Evolutionary conservation across 1,284 basidiomycete genomes (phyloP).

Genomic region (Naganishia liquefaciens): DNA sequence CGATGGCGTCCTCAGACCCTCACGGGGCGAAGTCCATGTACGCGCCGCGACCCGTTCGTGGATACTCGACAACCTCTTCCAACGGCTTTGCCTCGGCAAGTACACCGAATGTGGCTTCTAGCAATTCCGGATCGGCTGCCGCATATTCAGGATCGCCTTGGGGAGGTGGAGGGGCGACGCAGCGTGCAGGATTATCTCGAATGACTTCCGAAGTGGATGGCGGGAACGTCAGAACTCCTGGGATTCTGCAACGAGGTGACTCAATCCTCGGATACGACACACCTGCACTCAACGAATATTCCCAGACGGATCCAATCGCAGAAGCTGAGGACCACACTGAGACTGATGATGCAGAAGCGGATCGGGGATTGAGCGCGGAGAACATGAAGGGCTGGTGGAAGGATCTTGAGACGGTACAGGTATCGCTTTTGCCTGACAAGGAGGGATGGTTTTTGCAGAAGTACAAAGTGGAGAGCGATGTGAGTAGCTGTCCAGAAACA

Average conservation of each 20-base stretch:
- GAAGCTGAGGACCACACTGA: slow-evolving; percentile 31
- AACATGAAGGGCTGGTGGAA: slow-evolving; percentile 70
- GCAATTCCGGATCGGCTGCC: background rate
- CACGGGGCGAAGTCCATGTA: slow-evolving; percentile 31
- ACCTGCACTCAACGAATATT: slow-evolving; percentile 19
- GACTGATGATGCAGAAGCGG: slow-evolving; percentile 38
- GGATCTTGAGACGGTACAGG: slow-evolving; percentile 68
- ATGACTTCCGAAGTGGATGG: slow-evolving; percentile 30
- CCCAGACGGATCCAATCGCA: background rate
- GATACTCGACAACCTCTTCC: slow-evolving; percentile 25
- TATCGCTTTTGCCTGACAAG: slow-evolving; percentile 70
- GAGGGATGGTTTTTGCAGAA: slow-evolving; percentile 82
- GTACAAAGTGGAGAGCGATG: slow-evolving; percentile 77
- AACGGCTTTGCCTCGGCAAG: slow-evolving; percentile 20
- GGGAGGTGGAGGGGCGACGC: slow-evolving; percentile 36
- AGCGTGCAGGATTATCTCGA: slow-evolving; percentile 27
- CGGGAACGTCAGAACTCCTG: background rate
- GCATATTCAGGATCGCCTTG: slow-evolving; percentile 41
- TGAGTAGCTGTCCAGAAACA: slow-evolving; percentile 54
- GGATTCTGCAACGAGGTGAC: slow-evolving; percentile 12
- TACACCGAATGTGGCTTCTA: slow-evolving; percentile 6
- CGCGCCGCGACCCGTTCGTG: slow-evolving; percentile 22
- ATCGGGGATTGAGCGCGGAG: slow-evolving; percentile 30
- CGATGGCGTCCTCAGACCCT: slow-evolving; percentile 31
- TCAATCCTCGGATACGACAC: slow-evolving; percentile 18